Percentiles rank a stretch among this genome's conserved stretches.
phyloP scores from a whole-genome alignment of 73 alveolate genomes.

The Tetrahymena elliotti region DNA sequence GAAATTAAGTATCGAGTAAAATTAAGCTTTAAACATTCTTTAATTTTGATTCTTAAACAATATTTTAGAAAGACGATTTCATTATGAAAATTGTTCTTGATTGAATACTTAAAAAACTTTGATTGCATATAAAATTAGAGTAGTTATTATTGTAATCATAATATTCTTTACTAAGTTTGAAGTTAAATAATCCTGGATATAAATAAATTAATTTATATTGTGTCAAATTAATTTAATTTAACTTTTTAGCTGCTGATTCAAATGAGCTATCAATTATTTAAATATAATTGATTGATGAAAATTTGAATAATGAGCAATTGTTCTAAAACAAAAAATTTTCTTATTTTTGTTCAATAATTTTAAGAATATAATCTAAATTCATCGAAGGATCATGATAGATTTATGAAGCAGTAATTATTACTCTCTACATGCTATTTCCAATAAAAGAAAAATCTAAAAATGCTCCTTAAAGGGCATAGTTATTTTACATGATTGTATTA shows the following conservation, averaged over 20 bases:
- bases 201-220: no score
- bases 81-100: neutral
- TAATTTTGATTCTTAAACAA: neutral
- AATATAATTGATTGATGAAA: no score
- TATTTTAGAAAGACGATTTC: no score
- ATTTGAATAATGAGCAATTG: neutral
- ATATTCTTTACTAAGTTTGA: neutral
- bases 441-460: neutral
- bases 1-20: neutral
- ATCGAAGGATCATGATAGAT: neutral
- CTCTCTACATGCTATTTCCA: neutral
- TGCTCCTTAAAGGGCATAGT: neutral
- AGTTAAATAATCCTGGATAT: neutral
- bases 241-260: neutral
- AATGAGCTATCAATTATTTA: neutral
- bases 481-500: neutral
- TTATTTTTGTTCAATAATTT: no score
- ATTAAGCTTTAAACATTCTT: no score
- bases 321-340: no score
- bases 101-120: neutral
- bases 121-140: neutral
- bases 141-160: neutral
- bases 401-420: neutral
- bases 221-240: neutral
- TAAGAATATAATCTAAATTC: neutral